These are phyloP conservation scores for Neobulgaria alba DNA, from an alignment of 2,329 filamentous ascomycete species.

Conservation along the genomic window DNA sequence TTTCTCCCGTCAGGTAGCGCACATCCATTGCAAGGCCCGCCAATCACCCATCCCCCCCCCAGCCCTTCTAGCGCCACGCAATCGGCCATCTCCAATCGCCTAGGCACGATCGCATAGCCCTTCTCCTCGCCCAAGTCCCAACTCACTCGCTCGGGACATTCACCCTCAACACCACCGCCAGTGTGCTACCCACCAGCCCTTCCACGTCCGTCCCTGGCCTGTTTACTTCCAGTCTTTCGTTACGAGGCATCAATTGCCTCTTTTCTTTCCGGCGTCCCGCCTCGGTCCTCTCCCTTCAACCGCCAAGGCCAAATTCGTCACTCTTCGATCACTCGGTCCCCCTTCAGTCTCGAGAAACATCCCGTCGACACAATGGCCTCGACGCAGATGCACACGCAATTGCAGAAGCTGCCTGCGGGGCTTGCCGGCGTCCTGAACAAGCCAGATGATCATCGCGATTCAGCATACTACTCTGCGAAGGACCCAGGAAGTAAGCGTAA, in stretches of 20 bases:
- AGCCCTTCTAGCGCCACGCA: too few species aligned
- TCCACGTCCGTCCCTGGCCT: too few species aligned
- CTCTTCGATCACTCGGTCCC: background rate
- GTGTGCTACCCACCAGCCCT: too few species aligned
- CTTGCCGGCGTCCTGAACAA: conserved; percentile 44
- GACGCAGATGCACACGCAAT: background rate
- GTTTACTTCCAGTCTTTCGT: background rate
- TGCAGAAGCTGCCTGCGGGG: conserved; percentile 32
- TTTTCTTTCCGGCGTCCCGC: conserved; percentile 2
- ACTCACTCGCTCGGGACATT: too few species aligned
- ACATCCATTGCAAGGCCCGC: too few species aligned
- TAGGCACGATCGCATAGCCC: too few species aligned
- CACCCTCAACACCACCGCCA: too few species aligned
- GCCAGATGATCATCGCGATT: conserved; percentile 42
- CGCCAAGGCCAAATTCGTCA: conserved; percentile 1
- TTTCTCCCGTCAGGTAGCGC: too few species aligned
- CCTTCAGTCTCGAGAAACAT: background rate
- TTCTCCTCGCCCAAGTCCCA: too few species aligned
- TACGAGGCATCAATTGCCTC: too few species aligned
- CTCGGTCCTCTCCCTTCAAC: conserved; percentile 2
- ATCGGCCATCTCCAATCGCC: too few species aligned
- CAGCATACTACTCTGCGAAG: conserved; percentile 39
- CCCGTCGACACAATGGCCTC: background rate
- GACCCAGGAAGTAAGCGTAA: conserved; percentile 43
- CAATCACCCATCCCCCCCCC: too few species aligned